Evolutionary conservation across 345 rosid species (phyloP).

Genomic region (Zanthoxylum bungeanum): DNA sequence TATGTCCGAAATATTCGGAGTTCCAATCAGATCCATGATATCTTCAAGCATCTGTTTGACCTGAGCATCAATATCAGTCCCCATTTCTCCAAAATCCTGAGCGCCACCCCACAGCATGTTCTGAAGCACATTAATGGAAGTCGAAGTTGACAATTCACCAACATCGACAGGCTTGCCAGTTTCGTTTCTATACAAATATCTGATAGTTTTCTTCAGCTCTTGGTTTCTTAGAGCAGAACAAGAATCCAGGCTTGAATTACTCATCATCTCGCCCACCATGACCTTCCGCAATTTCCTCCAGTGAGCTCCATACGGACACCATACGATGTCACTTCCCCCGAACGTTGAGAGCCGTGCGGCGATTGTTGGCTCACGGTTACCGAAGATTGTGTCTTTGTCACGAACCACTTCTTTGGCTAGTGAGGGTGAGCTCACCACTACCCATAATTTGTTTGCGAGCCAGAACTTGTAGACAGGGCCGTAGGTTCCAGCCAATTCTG

Average conservation of each 20-base stretch:
- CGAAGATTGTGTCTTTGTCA: slow-evolving; percentile 31
- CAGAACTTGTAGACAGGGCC: slow-evolving; percentile 10
- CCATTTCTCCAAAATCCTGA: background rate
- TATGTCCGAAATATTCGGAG: background rate
- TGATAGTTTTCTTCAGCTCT: background rate
- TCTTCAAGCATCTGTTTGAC: background rate
- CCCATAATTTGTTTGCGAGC: slow-evolving; percentile 20
- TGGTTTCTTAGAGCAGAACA: background rate
- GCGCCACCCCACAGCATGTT: background rate
- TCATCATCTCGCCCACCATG: slow-evolving; percentile 31
- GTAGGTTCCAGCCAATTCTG: slow-evolving; percentile 18
- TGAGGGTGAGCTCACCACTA: slow-evolving; percentile 19
- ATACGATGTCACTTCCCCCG: slow-evolving; percentile 34
- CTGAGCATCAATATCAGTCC: background rate
- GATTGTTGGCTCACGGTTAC: slow-evolving; percentile 32
- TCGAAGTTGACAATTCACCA: background rate
- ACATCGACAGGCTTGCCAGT: background rate
- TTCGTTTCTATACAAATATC: background rate
- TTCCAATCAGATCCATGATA: background rate
- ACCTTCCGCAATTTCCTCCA: slow-evolving; percentile 31
- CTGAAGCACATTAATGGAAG: background rate
- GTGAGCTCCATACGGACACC: slow-evolving; percentile 26
- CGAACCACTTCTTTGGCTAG: slow-evolving; percentile 32
- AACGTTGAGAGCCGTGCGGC: slow-evolving; percentile 15
- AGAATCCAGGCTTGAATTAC: background rate